phyloP scores from a whole-genome alignment of 345 rosid genomes.

The Reutealis trisperma region DNA sequence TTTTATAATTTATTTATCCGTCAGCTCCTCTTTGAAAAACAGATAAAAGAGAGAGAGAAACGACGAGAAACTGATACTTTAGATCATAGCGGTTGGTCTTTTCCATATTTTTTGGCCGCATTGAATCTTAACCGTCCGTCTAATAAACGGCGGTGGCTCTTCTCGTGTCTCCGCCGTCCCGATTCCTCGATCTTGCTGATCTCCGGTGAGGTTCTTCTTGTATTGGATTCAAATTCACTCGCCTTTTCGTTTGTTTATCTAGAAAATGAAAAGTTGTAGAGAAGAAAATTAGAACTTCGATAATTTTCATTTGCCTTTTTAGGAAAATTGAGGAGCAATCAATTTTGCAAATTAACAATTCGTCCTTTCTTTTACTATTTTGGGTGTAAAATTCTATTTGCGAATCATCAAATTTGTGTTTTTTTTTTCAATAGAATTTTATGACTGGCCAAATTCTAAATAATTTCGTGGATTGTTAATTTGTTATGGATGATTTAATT shows the following conservation, averaged over 20 bases:
- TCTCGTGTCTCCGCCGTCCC: constrained; percentile 25
- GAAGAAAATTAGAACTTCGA: neutral
- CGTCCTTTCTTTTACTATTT: neutral
- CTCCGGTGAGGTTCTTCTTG: constrained; percentile 25
- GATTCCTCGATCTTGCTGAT: constrained; percentile 4
- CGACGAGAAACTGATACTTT: neutral
- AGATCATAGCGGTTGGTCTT: neutral
- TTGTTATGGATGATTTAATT: neutral
- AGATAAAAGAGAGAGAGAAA: neutral
- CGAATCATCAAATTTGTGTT: neutral
- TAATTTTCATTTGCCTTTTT: neutral
- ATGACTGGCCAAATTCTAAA: neutral
- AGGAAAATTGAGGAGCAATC: neutral
- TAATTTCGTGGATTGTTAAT: neutral
- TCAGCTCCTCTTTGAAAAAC: neutral
- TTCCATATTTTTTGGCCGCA: neutral
- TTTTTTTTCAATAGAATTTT: neutral
- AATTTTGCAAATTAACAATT: neutral
- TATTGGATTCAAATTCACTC: neutral
- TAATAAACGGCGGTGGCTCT: constrained; percentile 20
- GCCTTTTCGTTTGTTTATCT: neutral
- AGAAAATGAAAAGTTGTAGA: neutral
- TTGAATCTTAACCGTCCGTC: neutral
- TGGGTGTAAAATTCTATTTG: neutral
- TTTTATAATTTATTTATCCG: neutral